These are phyloP conservation scores for Amylostereum areolatum DNA, from an alignment of 1,284 basidiomycete species.

Conservation along the genomic window DNA sequence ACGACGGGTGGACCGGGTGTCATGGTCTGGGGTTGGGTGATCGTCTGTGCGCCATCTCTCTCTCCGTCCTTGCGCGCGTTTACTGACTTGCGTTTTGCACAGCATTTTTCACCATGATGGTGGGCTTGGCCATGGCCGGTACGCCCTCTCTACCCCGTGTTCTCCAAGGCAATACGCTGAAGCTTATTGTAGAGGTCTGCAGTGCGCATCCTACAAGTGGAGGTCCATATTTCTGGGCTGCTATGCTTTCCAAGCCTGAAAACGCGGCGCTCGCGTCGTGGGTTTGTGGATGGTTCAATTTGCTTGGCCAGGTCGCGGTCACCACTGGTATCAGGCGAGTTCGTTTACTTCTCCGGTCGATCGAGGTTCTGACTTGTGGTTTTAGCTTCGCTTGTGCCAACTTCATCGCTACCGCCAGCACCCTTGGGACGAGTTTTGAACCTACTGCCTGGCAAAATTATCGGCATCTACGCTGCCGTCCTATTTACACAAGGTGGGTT, in stretches of 20 bases:
- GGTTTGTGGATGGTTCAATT: conserved; percentile 73
- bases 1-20: conserved; percentile 69
- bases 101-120: conserved; percentile 61
- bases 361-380: background rate
- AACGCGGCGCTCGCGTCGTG: conserved; percentile 60
- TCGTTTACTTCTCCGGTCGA: background rate
- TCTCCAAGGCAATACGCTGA: background rate
- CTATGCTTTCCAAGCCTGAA: conserved; percentile 55
- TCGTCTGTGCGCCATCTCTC: conserved; percentile 41
- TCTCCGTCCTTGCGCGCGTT: background rate
- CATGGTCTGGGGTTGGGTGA: conserved; percentile 72
- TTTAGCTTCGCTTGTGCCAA: conserved; percentile 61
- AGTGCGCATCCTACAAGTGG: conserved; percentile 71
- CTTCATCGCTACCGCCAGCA: conserved; percentile 59
- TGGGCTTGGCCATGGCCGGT: conserved; percentile 69
- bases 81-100: background rate
- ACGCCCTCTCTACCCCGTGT: conserved; percentile 11
- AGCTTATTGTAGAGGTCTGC: conserved; percentile 45
- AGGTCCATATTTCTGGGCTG: conserved; percentile 73
- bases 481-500: conserved; percentile 50
- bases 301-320: conserved; percentile 70
- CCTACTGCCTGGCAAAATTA: conserved; percentile 52
- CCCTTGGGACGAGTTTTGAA: conserved; percentile 51
- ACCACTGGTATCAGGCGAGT: conserved; percentile 65
- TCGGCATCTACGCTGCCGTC: conserved; percentile 70